Base-by-base conservation (phyloP, 176 grass and related monocot species). In the Carex parvula region DNA sequence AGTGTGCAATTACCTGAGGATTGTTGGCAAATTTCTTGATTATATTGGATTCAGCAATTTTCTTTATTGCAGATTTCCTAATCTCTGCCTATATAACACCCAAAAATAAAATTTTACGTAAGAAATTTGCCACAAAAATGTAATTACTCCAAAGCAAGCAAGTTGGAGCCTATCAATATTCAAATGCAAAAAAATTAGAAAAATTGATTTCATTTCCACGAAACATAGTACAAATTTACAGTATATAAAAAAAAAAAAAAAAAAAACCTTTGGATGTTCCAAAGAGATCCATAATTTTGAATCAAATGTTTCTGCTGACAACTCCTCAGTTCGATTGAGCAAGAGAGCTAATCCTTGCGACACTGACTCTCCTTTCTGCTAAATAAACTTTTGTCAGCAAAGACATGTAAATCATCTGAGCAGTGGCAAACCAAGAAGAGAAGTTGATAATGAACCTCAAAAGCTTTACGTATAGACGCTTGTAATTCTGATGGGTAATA, bases 251-350 rank as follows among this genome's bases (percentile, higher is more conserved):
- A 73, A 85, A 84, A 73, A 85, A 84, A 94, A 60, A 33, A 73
- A 85, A 84, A 73, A 85, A 84, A 94, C 95, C 95, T 94, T 93
- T 75, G 95, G 95, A 88, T 94, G 90, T 66, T 98, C 92, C 86
- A 98, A 88, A 81, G 84, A 91, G 65, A 98, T 91, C 95, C 95
- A 98, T 64, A 94, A 79, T 80, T 93, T 93, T 33, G 91, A 83
- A 67, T 94, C 84, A 60, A 88, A 88, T 26, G 92, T 88, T 86
- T 94, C 92, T 72, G 58, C 50, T 30, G 89, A 60, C 58, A 58
- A 64, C n/a, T 89, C 87, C 61, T 84, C 70, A 62, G 70, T 86
- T 86, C 75, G 84, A 65, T 91, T 84, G 70, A 98, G 89, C 82
- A 93, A 55, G 76, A 84, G 65, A 29, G 50, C 69, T 1, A 98